Conservation (phyloP, 2,329 filamentous ascomycete species). For the Fusarium circinatum region DNA sequence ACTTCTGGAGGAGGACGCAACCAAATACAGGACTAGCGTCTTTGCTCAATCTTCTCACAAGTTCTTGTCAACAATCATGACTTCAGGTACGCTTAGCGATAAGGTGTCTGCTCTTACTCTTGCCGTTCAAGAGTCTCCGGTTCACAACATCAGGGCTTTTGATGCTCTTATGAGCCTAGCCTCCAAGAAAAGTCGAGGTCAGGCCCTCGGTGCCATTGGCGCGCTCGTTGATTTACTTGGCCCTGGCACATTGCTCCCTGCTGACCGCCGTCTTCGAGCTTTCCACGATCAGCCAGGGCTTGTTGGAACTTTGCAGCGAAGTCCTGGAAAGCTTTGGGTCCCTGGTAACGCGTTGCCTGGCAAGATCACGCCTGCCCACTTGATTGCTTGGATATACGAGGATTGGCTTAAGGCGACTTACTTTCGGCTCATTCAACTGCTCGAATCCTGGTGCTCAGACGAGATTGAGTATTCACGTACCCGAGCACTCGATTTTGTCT, state of each 20-base stretch:
- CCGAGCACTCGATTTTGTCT: constrained; percentile 89
- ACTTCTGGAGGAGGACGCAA: constrained; percentile 81
- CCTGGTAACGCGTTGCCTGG: constrained; percentile 76
- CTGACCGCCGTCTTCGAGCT: constrained; percentile 80
- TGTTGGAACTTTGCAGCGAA: constrained; percentile 74
- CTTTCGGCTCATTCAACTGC: constrained; percentile 90
- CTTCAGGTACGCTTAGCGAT: constrained; percentile 94
- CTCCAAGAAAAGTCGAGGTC: constrained; percentile 92
- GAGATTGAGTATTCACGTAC: constrained; percentile 94
- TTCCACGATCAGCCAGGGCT: constrained; percentile 85
- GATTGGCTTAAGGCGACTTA: constrained; percentile 95
- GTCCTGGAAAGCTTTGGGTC: constrained; percentile 69
- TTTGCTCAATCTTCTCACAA: constrained; percentile 89
- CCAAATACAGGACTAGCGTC: constrained; percentile 77
- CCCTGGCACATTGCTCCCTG: constrained; percentile 85
- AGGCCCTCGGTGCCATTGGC: constrained; percentile 90
- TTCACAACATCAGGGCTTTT: constrained; percentile 91
- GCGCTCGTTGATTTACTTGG: constrained; percentile 95
- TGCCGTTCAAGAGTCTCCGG: constrained; percentile 92
- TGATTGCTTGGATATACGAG: constrained; percentile 91
- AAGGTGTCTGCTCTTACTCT: constrained; percentile 96
- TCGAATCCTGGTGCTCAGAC: constrained; percentile 93
- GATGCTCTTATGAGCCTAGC: constrained; percentile 85
- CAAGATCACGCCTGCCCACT: constrained; percentile 76
- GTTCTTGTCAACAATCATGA: constrained; percentile 97